Conservation (phyloP, 345 rosid species). For the Eucalyptus decipiens region DNA sequence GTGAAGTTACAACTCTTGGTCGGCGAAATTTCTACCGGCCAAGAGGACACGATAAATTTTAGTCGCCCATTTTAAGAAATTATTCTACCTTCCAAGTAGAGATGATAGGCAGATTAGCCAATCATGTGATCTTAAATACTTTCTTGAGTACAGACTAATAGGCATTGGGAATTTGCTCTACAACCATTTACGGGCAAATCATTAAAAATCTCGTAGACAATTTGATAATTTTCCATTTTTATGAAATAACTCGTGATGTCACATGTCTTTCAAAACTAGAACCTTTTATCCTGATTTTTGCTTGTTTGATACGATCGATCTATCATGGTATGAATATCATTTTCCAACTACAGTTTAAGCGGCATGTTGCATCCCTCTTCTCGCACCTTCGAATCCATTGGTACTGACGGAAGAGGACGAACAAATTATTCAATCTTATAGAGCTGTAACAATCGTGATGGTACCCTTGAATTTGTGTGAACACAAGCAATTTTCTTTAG, state of each 20-base stretch:
- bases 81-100: background rate
- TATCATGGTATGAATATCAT: fast-evolving
- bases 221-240: background rate
- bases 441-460: background rate
- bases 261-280: fast-evolving
- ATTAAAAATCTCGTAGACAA: background rate
- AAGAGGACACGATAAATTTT: fast-evolving
- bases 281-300: background rate
- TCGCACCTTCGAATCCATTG: background rate
- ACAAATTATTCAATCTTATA: background rate
- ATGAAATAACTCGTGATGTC: background rate
- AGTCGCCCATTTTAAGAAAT: background rate
- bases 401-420: background rate
- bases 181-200: background rate
- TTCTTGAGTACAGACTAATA: background rate
- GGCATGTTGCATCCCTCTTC: fast-evolving
- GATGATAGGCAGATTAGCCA: background rate
- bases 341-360: background rate
- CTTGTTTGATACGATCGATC: fast-evolving
- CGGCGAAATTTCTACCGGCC: background rate
- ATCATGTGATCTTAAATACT: background rate
- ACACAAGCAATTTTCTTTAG: background rate
- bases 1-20: too few relatives aligned
- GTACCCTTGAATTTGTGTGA: background rate
- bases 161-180: background rate